Evolutionary conservation across 345 rosid genomes (phyloP).

Genomic region (Sonneratia caseolaris): DNA sequence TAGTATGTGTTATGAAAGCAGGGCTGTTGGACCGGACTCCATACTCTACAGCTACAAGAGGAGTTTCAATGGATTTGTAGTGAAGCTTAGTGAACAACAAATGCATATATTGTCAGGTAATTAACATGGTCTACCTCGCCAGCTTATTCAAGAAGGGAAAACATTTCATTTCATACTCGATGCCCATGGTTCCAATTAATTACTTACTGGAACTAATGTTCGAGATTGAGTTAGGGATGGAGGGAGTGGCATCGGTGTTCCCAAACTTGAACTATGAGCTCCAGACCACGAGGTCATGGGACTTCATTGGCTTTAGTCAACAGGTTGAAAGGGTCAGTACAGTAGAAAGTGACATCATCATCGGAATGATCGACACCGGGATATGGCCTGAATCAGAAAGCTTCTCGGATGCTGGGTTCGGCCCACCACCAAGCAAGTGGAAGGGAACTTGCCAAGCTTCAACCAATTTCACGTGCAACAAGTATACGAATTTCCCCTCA

Average conservation of each 20-base stretch:
- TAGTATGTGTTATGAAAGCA: no score
- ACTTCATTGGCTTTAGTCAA: constrained; percentile 23
- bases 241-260: constrained; percentile 29
- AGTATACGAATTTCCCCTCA: constrained; percentile 17
- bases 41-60: constrained; percentile 16
- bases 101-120: constrained; percentile 15
- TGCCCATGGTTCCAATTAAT: no score
- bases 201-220: neutral
- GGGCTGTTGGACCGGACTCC: neutral
- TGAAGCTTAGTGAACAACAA: constrained; percentile 12
- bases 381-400: constrained; percentile 24
- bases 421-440: constrained; percentile 25
- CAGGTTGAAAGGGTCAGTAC: neutral
- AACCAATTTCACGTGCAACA: constrained; percentile 48
- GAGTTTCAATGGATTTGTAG: constrained; percentile 25
- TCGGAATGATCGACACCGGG: constrained; percentile 21
- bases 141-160: no score
- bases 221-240: constrained; percentile 9
- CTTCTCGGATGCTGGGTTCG: constrained; percentile 13
- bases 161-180: no score
- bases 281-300: constrained; percentile 32
- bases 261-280: constrained; percentile 19
- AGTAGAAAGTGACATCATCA: constrained; percentile 13
- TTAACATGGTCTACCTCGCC: no score
- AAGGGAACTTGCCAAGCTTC: constrained; percentile 16